Conservation (phyloP, 352 stramenopile genomes). For the Pythium coloratum region DNA sequence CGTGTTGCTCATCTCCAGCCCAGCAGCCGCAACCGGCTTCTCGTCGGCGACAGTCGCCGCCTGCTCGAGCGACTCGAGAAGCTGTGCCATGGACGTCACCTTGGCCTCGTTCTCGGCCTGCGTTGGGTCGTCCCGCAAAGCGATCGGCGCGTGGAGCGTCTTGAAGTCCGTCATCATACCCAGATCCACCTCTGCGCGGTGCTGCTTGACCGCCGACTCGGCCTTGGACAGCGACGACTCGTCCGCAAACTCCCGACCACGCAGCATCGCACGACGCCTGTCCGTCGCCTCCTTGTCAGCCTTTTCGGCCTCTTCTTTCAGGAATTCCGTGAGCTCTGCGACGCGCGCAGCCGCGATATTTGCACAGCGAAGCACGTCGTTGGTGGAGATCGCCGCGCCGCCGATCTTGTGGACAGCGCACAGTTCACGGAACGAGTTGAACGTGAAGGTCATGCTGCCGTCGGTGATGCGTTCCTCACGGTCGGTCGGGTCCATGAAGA, state of each 20-base stretch:
- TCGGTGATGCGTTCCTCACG: slow-evolving; percentile 89
- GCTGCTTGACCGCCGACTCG: slow-evolving; percentile 27
- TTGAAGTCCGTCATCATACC: slow-evolving; percentile 84
- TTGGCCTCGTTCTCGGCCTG: slow-evolving; percentile 51
- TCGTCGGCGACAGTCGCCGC: slow-evolving; percentile 38
- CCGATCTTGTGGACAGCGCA: slow-evolving; percentile 91
- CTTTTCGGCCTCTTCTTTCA: slow-evolving; percentile 77
- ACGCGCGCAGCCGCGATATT: slow-evolving; percentile 79
- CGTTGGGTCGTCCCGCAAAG: slow-evolving; percentile 61
- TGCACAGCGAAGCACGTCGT: slow-evolving; percentile 73
- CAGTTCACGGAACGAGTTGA: slow-evolving; percentile 92
- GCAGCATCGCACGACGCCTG: slow-evolving; percentile 62
- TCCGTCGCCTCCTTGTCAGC: slow-evolving; percentile 70
- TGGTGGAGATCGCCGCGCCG: slow-evolving; percentile 62
- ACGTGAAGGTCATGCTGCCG: slow-evolving; percentile 85
- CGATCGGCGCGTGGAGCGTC: slow-evolving; percentile 74
- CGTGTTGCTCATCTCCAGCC: slow-evolving; percentile 38
- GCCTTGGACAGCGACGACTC: slow-evolving; percentile 43
- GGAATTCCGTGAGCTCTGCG: slow-evolving; percentile 67
- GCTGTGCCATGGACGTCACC: slow-evolving; percentile 68
- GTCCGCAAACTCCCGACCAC: slow-evolving; percentile 69
- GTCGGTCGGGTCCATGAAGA: slow-evolving; percentile 89
- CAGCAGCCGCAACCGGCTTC: slow-evolving; percentile 23
- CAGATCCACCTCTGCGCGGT: slow-evolving; percentile 59
- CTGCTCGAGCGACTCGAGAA: slow-evolving; percentile 71